Evolutionary conservation across 2,329 filamentous ascomycete genomes (phyloP).

Genomic region (Cryoendolithus antarcticus): DNA sequence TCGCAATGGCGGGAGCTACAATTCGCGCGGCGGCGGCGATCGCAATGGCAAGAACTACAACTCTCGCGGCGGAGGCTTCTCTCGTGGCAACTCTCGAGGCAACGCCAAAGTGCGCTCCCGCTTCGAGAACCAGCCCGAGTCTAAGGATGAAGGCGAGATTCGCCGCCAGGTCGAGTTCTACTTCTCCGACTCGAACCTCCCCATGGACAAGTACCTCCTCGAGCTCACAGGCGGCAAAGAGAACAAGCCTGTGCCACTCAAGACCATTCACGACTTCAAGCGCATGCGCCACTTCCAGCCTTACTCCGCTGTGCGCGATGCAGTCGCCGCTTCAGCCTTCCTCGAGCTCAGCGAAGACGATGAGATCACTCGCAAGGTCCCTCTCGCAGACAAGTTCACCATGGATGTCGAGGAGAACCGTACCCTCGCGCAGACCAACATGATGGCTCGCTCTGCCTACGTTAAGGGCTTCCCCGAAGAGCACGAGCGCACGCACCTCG

Average conservation of each 20-base stretch:
- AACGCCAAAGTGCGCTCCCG: slow-evolving; percentile 9
- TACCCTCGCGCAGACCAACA: slow-evolving; percentile 48
- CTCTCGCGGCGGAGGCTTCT: slow-evolving; percentile 3
- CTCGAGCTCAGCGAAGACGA: slow-evolving; percentile 64
- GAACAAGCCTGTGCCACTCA: slow-evolving; percentile 71
- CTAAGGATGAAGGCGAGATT: slow-evolving; percentile 67
- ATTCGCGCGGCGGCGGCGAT: slow-evolving; percentile 2
- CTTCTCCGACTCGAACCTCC: slow-evolving; percentile 84
- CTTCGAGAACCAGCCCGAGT: slow-evolving; percentile 46
- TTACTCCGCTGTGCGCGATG: slow-evolving; percentile 68
- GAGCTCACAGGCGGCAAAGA: slow-evolving; percentile 61
- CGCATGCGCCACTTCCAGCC: slow-evolving; percentile 94
- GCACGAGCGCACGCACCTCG: slow-evolving; percentile 73
- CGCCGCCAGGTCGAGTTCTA: slow-evolving; percentile 93
- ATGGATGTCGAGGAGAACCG: slow-evolving; percentile 40
- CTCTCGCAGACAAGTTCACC: slow-evolving; percentile 43
- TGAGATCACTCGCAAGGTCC: slow-evolving; percentile 62
- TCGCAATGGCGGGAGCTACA: slow-evolving; percentile 2
- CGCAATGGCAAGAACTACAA: too few relatives aligned
- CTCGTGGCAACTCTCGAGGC: slow-evolving; percentile 2
- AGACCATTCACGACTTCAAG: slow-evolving; percentile 73
- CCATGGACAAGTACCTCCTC: slow-evolving; percentile 79
- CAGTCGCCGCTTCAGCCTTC: slow-evolving; percentile 63
- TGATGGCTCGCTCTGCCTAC: slow-evolving; percentile 68
- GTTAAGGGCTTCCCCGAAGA: slow-evolving; percentile 89